Conservation (phyloP, 768 basidiomycete species). For the Hygrophoropsis aurantiaca region DNA sequence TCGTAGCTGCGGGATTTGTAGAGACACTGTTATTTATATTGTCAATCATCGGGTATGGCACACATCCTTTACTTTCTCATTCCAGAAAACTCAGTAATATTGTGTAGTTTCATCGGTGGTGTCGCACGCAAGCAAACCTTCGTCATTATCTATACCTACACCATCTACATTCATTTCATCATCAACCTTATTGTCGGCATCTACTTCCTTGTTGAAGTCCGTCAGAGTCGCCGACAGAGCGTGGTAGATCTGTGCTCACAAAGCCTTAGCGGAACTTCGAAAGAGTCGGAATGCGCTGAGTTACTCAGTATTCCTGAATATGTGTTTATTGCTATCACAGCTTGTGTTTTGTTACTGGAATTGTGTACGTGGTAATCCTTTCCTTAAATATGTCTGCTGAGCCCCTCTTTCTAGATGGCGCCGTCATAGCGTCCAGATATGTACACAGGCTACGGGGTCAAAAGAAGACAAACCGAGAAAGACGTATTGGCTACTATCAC, state of each 20-base stretch:
- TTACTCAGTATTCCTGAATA: conserved; percentile 43
- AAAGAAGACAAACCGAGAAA: conserved; percentile 42
- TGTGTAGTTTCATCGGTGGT: conserved; percentile 57
- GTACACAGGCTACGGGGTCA: conserved; percentile 50
- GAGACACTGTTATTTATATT: conserved; percentile 53
- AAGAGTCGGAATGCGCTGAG: conserved; percentile 44
- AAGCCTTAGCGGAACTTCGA: conserved; percentile 39
- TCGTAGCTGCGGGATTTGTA: conserved; percentile 51
- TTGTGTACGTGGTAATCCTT: conserved; percentile 45
- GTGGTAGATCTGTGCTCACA: conserved; percentile 45
- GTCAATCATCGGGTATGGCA: conserved; percentile 55
- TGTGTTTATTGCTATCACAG: conserved; percentile 46
- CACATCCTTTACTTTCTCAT: not conserved
- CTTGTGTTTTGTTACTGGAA: conserved; percentile 48
- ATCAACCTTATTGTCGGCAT: conserved; percentile 51
- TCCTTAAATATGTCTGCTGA: conserved; percentile 2
- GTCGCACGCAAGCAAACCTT: conserved; percentile 63
- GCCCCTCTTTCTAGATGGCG: conserved; percentile 43
- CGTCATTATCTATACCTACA: conserved; percentile 54
- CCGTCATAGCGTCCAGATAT: conserved; percentile 53
- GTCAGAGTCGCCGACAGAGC: conserved; percentile 43
- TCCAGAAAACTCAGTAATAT: conserved; percentile 1
- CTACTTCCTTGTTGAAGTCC: conserved; percentile 52
- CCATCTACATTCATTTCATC: conserved; percentile 56
- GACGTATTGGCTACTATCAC: conserved; percentile 32